Evolutionary conservation across 1,284 basidiomycete species (phyloP), one percentile per base, ranked within the genome.

Genomic region (Laetiporus sulphureus): DNA sequence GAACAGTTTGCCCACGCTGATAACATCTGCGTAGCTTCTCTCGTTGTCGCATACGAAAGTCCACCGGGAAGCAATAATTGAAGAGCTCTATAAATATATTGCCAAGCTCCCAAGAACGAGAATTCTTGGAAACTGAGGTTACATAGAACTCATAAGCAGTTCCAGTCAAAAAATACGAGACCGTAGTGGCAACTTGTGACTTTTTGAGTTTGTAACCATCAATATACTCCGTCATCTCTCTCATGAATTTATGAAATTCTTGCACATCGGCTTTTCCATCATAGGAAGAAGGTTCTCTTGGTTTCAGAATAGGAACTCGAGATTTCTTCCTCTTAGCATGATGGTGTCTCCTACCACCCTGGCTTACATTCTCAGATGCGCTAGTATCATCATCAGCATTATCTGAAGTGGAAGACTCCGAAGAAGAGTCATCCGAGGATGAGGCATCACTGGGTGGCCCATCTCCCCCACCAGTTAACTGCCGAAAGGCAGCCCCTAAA

Each of bases 31-130:
- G n/a, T 11, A 60, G 49, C 21, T 51, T 37, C 10, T 50, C 38
- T 0, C 48, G 40, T 36, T 48, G 16, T 53, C 40, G 0, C 45
- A 22, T 3, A 13, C 62, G 50, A 42, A 62, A 71, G 30, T 69
- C 55, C 0, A 61, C 41, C 0, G 66, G 67, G 57, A 74, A 74
- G 36, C 68, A 71, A 42, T 67, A 65, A 43, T 69, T 58, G 44
- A 67, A 73, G 2, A 73, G 38, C 5, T 50, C 67, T 1, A 46
- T 27, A 36, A 70, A 67, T 44, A 71, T 62, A 5, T 40, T 20
- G 0, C 48, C n/a, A 0, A 56, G 38, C 0, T n/a, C 39, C 58
- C 57, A 60, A 7, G 48, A 18, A 3, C 50, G 34, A 0, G 55
- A 47, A 0, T 58, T 52, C 0, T 46, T 32, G 0, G 63, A 48